Evolutionary conservation across 2,329 filamentous ascomycete genomes (phyloP).

Genomic region (Thielaviopsis populi): DNA sequence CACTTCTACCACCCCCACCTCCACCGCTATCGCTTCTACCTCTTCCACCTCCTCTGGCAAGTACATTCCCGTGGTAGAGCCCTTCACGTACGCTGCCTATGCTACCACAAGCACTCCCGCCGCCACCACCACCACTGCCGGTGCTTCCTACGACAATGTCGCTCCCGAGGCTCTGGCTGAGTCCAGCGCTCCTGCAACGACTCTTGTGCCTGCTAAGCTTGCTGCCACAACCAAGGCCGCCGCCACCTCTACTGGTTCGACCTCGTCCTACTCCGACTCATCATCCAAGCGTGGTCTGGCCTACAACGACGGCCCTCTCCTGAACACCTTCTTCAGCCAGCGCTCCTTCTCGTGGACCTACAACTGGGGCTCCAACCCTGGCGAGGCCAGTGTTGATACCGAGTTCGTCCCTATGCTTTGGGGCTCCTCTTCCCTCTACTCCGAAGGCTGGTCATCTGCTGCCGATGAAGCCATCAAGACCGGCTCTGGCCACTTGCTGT

Average conservation of each 20-base stretch:
- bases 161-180: conserved; percentile 10
- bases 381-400: conserved; percentile 30
- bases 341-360: conserved; percentile 41
- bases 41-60: conserved; percentile 12
- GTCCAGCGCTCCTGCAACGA: conserved; percentile 18
- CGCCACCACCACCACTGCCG: background rate
- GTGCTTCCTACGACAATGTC: background rate
- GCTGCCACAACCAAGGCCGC: conserved; percentile 17
- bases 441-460: conserved; percentile 34
- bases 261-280: conserved; percentile 19
- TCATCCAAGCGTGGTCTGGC: conserved; percentile 49
- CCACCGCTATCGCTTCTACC: conserved; percentile 8
- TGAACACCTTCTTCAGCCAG: conserved; percentile 32
- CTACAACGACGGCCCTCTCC: conserved; percentile 46
- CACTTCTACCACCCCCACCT: conserved; percentile 5
- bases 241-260: conserved; percentile 11
- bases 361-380: conserved; percentile 46
- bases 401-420: conserved; percentile 56
- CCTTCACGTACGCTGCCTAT: background rate
- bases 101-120: background rate
- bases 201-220: conserved; percentile 15
- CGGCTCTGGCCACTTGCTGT: conserved; percentile 43
- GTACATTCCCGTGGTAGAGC: background rate
- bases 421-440: conserved; percentile 33
- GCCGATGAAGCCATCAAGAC: conserved; percentile 36